A percentile compares a stretch with the other conserved stretches of the same genome.
These are phyloP conservation scores for Zygnema cylindricum DNA, from an alignment of 139 green algal genomes.

Conservation along the genomic window DNA sequence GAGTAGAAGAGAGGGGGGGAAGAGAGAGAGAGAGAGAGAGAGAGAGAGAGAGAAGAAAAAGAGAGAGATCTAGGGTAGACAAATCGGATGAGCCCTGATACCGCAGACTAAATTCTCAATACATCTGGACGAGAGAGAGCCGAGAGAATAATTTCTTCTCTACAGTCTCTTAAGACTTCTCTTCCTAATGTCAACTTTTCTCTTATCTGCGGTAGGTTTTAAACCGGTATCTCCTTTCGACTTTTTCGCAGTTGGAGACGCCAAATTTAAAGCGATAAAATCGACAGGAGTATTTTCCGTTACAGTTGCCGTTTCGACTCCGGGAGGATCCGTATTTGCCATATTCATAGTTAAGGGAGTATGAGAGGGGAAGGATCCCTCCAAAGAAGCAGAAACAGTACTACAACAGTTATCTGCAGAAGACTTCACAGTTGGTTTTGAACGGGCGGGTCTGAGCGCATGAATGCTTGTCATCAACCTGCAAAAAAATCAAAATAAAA, in stretches of 20 bases:
- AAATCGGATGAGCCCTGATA: no score
- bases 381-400: background rate
- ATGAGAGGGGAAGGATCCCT: slow-evolving; percentile 28
- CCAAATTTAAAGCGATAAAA: background rate
- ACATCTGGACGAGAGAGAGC: no score
- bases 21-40: no score
- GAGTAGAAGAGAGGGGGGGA: no score
- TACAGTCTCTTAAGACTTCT: slow-evolving; percentile 83
- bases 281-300: background rate
- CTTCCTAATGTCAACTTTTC: slow-evolving; percentile 74
- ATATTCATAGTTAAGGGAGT: slow-evolving; percentile 77
- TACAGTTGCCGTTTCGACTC: background rate
- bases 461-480: slow-evolving; percentile 91
- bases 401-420: slow-evolving; percentile 25
- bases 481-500: slow-evolving; percentile 67
- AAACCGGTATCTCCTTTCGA: slow-evolving; percentile 67
- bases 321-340: slow-evolving; percentile 70
- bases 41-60: no score
- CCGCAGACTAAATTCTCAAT: no score
- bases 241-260: slow-evolving; percentile 21
- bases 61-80: no score
- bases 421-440: slow-evolving; percentile 53
- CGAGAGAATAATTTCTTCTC: no score
- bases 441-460: slow-evolving; percentile 15
- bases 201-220: slow-evolving; percentile 72